These are phyloP conservation scores for Turnera subulata DNA, from an alignment of 345 rosid species.

Conservation along the genomic window DNA sequence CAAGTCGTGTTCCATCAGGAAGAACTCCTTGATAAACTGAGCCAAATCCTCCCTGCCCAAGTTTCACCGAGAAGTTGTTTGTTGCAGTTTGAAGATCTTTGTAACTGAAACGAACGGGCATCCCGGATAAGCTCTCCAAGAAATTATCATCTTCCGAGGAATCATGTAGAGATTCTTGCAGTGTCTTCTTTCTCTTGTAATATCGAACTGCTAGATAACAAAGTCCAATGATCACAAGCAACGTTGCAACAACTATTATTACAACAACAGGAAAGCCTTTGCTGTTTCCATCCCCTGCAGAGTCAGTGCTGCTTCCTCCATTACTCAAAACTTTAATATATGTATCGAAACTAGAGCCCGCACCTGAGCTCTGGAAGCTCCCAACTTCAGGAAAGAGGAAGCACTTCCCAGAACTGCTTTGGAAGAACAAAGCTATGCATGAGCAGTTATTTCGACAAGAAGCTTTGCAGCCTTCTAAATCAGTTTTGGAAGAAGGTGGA, in stretches of 20 bases:
- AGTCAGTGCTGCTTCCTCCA: conserved; percentile 15
- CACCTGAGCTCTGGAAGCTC: conserved; percentile 41
- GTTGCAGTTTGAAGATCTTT: conserved; percentile 78
- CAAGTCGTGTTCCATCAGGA: conserved; percentile 68
- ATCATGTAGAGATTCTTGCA: conserved; percentile 36
- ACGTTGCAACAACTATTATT: conserved; percentile 47
- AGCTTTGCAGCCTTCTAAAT: conserved; percentile 59
- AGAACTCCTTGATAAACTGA: conserved; percentile 77
- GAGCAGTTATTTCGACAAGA: conserved; percentile 72
- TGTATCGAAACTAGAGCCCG: conserved; percentile 39
- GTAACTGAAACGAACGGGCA: conserved; percentile 76
- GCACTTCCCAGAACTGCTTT: conserved; percentile 63
- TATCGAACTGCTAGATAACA: conserved; percentile 45
- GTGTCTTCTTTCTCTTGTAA: conserved; percentile 34
- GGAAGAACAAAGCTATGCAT: conserved; percentile 66
- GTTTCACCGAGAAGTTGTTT: conserved; percentile 64
- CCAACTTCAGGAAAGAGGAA: conserved; percentile 72
- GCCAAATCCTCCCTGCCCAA: conserved; percentile 97
- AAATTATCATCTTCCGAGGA: conserved; percentile 78
- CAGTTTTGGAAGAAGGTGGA: conserved; percentile 45
- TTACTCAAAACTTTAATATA: conserved; percentile 52
- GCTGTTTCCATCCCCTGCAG: conserved; percentile 30
- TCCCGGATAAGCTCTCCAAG: conserved; percentile 63
- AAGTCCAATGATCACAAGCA: conserved; percentile 41
- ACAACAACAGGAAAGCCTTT: conserved; percentile 41